Evolutionary conservation across 257 asterid genomes (phyloP).

Genomic region (Salvia rosmarinus): DNA sequence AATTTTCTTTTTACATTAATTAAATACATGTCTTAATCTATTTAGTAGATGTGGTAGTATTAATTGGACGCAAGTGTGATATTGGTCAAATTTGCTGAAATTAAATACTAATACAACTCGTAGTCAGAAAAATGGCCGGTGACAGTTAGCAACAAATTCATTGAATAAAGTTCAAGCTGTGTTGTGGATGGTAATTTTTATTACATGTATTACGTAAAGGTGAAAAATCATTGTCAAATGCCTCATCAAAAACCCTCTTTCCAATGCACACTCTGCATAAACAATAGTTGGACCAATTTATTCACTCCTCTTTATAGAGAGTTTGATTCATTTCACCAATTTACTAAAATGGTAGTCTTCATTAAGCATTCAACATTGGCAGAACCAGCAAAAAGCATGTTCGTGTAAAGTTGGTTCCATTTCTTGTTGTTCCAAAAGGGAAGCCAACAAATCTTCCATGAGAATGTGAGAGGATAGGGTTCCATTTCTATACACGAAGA

Average conservation of each 20-base stretch:
- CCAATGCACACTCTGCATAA: slow-evolving; percentile 39
- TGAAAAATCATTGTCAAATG: slow-evolving; percentile 24
- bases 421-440: too few species aligned
- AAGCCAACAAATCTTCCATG: too few species aligned
- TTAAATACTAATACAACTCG: slow-evolving; percentile 17
- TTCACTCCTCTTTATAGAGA: background rate
- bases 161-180: slow-evolving; percentile 32
- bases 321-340: slow-evolving; percentile 38
- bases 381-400: slow-evolving; percentile 34
- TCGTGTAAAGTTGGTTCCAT: slow-evolving; percentile 32
- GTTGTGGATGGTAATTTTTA: background rate
- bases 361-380: slow-evolving; percentile 34
- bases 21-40: too few species aligned
- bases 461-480: too few species aligned
- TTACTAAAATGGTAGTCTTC: slow-evolving; percentile 6
- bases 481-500: slow-evolving; percentile 12
- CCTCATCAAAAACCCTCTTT: slow-evolving; percentile 34
- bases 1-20: too few species aligned
- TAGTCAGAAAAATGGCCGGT: slow-evolving; percentile 21
- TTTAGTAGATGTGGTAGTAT: too few species aligned
- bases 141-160: slow-evolving; percentile 28
- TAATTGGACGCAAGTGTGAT: background rate
- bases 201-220: slow-evolving; percentile 29
- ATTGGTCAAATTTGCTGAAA: background rate
- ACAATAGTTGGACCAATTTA: slow-evolving; percentile 33